Evolutionary conservation across 495 filamentous ascomycete species (phyloP), one percentile per base, ranked within the genome.

Genomic region (Xylaria venustula): DNA sequence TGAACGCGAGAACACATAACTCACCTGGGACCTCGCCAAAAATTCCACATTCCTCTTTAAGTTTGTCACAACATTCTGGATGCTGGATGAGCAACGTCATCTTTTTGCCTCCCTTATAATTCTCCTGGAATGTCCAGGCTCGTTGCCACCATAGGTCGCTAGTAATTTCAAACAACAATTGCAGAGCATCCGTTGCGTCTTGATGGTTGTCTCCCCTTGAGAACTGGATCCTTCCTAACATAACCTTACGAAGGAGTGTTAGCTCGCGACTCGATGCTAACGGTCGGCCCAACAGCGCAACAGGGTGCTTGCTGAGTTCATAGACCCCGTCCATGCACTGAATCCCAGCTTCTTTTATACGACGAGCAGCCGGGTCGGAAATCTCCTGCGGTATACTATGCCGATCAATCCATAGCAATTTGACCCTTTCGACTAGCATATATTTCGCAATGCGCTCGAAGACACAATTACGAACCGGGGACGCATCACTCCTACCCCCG

Each of bases 91-190:
- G 58, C 12, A 71, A 45, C 1, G 7, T 57, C 65, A 71, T 71
- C 2, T 48, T 7, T 46, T 0, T n/a, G 4, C 60, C 54, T 7
- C 36, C 68, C 14, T 36, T 49, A 26, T 68, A 68, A 20, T 68
- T 68, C 59, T 71, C 68, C 37, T 71, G 65, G 17, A 68, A 70
- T 20, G 68, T 68, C 63, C 63, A 71, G 30, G 58, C 68, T 22
- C 68, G 51, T 25, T 45, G 8, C 58, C 54, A 71, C 68, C 64
- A 67, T 15, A 50, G 30, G n/a, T 67, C 67, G 8, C 14, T 34
- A 4, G 58, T 67, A 50, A 67, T 70, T 4, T 55, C 37, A 12
- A 22, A 3, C 12, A 70, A 30, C 19, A 70, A 19, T 15, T 36
- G 11, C 7, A 67, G 36, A 8, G 51, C 60, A 23, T 47, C 23